Evolutionary conservation across 2,329 filamentous ascomycete genomes (phyloP), one percentile per base, ranked within the genome.

Genomic region (Xylaria digitata): DNA sequence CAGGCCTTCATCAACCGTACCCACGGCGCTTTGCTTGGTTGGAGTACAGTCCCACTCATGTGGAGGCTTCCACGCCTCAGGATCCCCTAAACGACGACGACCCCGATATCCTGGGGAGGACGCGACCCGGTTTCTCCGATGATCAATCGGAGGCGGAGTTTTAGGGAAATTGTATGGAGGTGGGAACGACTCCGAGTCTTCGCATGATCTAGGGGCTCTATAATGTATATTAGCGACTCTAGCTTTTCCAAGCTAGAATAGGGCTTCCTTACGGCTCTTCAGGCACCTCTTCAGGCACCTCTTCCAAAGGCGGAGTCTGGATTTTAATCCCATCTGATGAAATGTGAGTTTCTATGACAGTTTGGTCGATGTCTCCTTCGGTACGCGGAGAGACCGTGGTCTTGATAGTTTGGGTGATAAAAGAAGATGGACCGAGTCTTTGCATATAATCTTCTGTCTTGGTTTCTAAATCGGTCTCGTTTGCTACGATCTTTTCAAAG

Each of bases 41-140:
- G 74, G 75, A 2, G 72, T 74, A 49, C 78, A 79, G 19, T 80
- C 76, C 82, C 82, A 85, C 8, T 81, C 80, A 37, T 81, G 76
- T 0, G 81, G 81, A 0, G 83, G 78, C 45, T 79, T 82, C 83
- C 83, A 85, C n/a, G 78, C 74, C 17, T 83, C 80, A 0, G 77
- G 75, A 50, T 81, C 80, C 21, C 78, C 78, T 3, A 78, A 72
- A 34, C 72, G 74, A 19, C 74, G 72, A 56, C 71, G 67, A 26
- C 60, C 50, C 11, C 70, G 71, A 69, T 63, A 73, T 2, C 64
- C 69, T 19, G 69, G 69, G 4, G 71, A 76, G 61, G 77, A 76
- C 6, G 74, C 67, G 34, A 71, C 66, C 26, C 62, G 30, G 17
- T 61, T 67, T 37, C 45, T 63, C 9, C 63, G 61, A 64, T 63